A percentile compares a stretch with the other conserved stretches of the same genome.
Conservation (phyloP, 345 rosid genomes). For the Lepidium didymum region DNA sequence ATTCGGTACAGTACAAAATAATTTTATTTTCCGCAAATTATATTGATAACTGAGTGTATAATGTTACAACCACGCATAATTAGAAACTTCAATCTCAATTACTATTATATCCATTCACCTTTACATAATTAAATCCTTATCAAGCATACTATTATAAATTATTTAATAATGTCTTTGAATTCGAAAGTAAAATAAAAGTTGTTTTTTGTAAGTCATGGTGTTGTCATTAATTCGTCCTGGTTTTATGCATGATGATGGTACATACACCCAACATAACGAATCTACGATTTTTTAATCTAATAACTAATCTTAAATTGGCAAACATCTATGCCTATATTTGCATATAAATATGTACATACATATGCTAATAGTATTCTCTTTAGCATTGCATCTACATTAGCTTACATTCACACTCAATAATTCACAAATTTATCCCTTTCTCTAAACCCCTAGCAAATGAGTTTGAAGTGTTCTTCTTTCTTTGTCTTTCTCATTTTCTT, state of each 20-base stretch:
- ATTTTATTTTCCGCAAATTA: no score
- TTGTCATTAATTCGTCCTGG: background rate
- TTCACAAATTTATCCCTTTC: background rate
- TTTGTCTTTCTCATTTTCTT: background rate
- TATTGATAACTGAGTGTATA: no score
- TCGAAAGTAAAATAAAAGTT: background rate
- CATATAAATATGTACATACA: background rate
- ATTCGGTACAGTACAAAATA: no score
- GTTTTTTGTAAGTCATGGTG: background rate
- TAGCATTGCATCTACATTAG: conserved; percentile 7
- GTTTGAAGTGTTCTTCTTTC: background rate
- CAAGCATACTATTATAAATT: background rate
- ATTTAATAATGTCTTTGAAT: background rate
- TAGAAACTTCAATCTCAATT: no score
- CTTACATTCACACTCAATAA: background rate
- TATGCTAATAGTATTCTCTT: background rate
- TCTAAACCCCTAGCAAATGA: conserved; percentile 2
- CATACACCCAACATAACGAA: background rate
- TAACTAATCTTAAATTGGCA: background rate
- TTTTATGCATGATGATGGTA: background rate
- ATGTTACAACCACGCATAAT: no score
- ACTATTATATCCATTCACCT: no score
- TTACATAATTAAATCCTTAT: no score
- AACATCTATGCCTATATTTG: background rate
- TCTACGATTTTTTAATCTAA: background rate